These are phyloP conservation scores for Penicillium malachiteum DNA, from an alignment of 495 filamentous ascomycete genomes.

Conservation along the genomic window DNA sequence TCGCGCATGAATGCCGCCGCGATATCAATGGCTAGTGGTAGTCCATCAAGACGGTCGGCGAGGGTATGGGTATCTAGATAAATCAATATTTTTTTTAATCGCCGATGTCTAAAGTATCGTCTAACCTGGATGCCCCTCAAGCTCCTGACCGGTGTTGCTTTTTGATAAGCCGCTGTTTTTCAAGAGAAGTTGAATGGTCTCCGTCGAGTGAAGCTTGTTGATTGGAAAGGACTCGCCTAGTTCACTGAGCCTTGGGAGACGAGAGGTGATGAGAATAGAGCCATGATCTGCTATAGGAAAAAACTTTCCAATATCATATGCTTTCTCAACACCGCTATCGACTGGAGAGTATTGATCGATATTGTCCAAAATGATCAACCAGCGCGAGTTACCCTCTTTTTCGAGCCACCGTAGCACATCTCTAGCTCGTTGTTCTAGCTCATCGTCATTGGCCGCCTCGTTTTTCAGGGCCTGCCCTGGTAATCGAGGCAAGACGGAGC, in stretches of 20 bases:
- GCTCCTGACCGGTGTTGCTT: no score
- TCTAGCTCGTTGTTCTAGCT: slow-evolving; percentile 22
- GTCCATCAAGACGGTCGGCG: slow-evolving; percentile 43
- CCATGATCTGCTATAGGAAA: slow-evolving; percentile 39
- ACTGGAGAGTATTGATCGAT: slow-evolving; percentile 36
- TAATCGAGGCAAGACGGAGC: slow-evolving; percentile 19
- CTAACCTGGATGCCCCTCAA: no score
- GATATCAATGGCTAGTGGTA: slow-evolving; percentile 43
- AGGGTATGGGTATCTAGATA: slow-evolving; percentile 22
- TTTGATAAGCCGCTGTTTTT: slow-evolving; percentile 16
- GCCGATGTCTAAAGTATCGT: no score
- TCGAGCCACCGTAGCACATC: slow-evolving; percentile 26
- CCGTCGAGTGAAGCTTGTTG: slow-evolving; percentile 11
- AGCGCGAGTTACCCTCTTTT: slow-evolving; percentile 26
- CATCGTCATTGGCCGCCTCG: slow-evolving; percentile 11
- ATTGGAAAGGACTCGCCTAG: slow-evolving; percentile 27
- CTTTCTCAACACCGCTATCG: slow-evolving; percentile 14
- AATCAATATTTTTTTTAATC: slow-evolving; percentile 20
- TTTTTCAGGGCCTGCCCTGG: slow-evolving; percentile 6
- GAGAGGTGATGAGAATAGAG: slow-evolving; percentile 42
- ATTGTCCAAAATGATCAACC: slow-evolving; percentile 45
- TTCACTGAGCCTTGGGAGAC: slow-evolving; percentile 30
- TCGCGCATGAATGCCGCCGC: slow-evolving; percentile 42
- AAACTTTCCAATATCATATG: slow-evolving; percentile 34
- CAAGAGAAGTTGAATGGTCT: slow-evolving; percentile 26